Base-by-base conservation (phyloP, 306 rosid genomes). In the Spatholobus suberectus region DNA sequence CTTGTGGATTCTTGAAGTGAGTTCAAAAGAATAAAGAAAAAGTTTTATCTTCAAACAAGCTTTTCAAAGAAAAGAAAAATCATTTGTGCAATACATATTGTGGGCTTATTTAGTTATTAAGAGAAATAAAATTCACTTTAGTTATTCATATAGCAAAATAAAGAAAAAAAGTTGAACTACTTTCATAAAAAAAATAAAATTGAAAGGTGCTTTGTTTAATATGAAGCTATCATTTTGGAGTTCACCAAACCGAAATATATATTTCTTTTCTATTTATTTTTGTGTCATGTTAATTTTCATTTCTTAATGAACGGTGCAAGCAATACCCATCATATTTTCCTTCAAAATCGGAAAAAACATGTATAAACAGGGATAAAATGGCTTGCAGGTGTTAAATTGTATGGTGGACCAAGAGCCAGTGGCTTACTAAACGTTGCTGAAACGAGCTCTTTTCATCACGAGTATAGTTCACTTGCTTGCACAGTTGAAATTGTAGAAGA, bases 401-500 rank as follows among this genome's bases (percentile, higher is more conserved):
- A 55, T 61, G 99, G 98, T 70, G 99, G 99, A 81, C 91, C 95
- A 32, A 86, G 76, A 81, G 98, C 91, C n/a, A 85, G 94, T 83
- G 57, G 77, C 44, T 58, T 89, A 41, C 83, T 93, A 70, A 84
- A 87, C 9, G 82, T 93, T 80, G 12, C 79, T 6, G 91, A 88
- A 89, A 85, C 89, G 24, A 61, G 71, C 63, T 83, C 89, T 8
- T 87, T 92, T 67, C 94, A 92, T 86, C 90, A 86, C 4, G 99
- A 95, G 83, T 93, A 91, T 73, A 90, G 94, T 77, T 87, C 93
- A 71, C 59, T 90, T 85, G 89, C 97, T 68, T 95, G 97, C 90
- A 85, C 97, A 21, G 75, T 95, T 63, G 98, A 95, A 87, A 86
- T 95, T 54, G 98, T 93, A 40, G 98, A 90, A 20, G 96, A 95